Percentiles rank a stretch among this genome's conserved stretches.
Evolutionary conservation across 164 flowering plant genomes (phyloP).

Genomic region (Protea cynaroides): DNA sequence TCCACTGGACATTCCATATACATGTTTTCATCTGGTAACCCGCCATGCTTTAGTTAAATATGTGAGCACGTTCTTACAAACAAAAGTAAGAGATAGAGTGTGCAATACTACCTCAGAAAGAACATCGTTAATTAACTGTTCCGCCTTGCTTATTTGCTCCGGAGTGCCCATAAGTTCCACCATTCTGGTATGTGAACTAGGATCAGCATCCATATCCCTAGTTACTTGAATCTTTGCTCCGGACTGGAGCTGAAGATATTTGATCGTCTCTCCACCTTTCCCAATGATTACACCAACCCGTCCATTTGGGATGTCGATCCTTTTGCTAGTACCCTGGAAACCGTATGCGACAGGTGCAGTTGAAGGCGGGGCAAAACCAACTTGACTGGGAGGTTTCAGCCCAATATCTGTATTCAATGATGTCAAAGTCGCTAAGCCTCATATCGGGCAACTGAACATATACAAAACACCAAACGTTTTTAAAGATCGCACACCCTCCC

Average conservation of each 20-base stretch:
- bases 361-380: conserved; percentile 26
- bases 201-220: conserved; percentile 91
- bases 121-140: conserved; percentile 79
- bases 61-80: not conserved
- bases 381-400: conserved; percentile 40
- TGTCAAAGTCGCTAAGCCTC: not conserved
- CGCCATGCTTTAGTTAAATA: not conserved
- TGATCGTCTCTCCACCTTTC: conserved; percentile 93
- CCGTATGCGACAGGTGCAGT: conserved; percentile 50
- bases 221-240: conserved; percentile 99
- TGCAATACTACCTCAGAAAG: conserved; percentile 59
- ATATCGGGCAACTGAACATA: not conserved
- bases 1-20: too few relatives aligned
- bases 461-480: not conserved
- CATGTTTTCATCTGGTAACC: too few relatives aligned
- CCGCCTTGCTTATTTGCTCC: conserved; percentile 84
- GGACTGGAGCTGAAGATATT: conserved; percentile 85
- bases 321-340: conserved; percentile 65
- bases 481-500: too few relatives aligned
- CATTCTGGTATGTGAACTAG: conserved; percentile 45
- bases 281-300: conserved; percentile 99
- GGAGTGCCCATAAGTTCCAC: conserved; percentile 90
- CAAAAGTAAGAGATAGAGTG: not conserved
- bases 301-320: conserved; percentile 88
- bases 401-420: conserved; percentile 33